Evolutionary conservation across 257 asterid genomes (phyloP), one percentile per base, ranked within the genome.

Genomic region (Pogostemon cablin): DNA sequence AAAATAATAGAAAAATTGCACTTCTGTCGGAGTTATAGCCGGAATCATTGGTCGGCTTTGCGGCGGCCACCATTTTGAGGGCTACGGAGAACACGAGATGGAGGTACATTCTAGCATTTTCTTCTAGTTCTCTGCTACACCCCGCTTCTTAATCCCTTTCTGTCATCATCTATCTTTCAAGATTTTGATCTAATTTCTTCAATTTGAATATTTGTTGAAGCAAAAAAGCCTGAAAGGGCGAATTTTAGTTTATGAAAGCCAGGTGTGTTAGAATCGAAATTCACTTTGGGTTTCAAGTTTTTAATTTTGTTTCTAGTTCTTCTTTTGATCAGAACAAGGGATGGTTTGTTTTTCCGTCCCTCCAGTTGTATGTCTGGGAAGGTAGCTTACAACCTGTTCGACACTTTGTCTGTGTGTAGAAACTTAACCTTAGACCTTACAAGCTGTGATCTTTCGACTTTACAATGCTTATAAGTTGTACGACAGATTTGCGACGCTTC

Each of bases 121-220:
- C 12, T 49, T 74, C 2, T 58, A 7, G 11, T 9, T 50, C 80
- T 88, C 83, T 78, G 40, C 68, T 38, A 60, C 67, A 34, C 85
- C 97, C 95, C 92, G 86, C 92, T 91, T 87, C 96, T 84, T 78
- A 59, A 87, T 91, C 96, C 95, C 95, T 78, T 88, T 88, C 95
- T 88, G 96, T 91, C 86, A 69, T 84, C 90, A 75, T 88, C 96
- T 85, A 92, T 87, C 92, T 88, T 88, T 90, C 92, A 75, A 77
- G 77, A 77, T 37, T 42, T 72, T 56, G 17, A 47, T 72, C 39
- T 39, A 73, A 64, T 79, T 74, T 52, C 39, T 35, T 82, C 69
- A 60, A 6, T 83, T 80, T 63, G 59, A 9, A 11, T 34, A 66
- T 71, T 67, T 80, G 80, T 50, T 64, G 32, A 56, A 62, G 12